A percentile compares a stretch with the other conserved stretches of the same genome.
Conservation (phyloP, 148 eudicot genomes). For the Vaccinium corymbosum region DNA sequence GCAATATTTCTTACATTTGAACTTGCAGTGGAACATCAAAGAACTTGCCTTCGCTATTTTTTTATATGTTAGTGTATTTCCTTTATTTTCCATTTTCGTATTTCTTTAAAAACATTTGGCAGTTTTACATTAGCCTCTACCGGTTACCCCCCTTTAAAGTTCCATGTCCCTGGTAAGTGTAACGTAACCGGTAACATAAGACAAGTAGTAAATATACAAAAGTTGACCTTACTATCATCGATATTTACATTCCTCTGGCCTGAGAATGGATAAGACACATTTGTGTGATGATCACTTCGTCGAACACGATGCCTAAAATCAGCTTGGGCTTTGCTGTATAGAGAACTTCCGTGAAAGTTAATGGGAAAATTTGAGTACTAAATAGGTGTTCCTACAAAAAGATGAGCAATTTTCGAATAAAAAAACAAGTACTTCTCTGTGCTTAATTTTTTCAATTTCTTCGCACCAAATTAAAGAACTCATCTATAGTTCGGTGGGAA, state of each 20-base stretch:
- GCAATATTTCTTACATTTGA: neutral
- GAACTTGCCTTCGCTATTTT: neutral
- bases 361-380: neutral
- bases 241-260: neutral
- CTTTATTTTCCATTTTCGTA: neutral
- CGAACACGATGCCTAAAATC: neutral
- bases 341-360: neutral
- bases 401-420: no score
- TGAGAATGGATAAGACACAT: neutral
- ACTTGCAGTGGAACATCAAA: neutral
- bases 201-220: neutral
- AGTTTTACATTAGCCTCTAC: neutral
- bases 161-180: neutral
- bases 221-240: neutral
- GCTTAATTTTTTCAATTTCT: no score
- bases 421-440: no score
- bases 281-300: neutral
- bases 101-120: neutral
- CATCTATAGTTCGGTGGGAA: no score
- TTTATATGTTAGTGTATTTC: neutral
- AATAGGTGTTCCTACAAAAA: neutral
- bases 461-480: no score
- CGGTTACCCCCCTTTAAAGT: neutral
- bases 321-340: neutral
- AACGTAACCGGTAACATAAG: neutral